Evolutionary conservation across 371 early-diverging fungal genomes (phyloP).

Genomic region (Haplosporangium sp.): DNA sequence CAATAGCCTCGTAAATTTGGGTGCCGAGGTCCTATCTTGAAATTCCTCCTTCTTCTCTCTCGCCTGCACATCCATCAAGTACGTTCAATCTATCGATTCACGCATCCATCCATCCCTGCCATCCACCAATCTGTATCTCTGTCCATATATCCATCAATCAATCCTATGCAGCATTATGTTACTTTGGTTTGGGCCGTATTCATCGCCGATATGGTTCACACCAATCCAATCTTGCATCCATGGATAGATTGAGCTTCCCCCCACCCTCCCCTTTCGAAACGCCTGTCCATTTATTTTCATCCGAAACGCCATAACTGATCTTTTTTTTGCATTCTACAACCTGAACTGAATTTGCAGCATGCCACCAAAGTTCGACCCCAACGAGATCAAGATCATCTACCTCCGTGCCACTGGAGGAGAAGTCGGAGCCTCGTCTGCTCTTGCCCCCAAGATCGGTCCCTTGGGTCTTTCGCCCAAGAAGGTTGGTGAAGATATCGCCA

Average conservation of each 20-base stretch:
- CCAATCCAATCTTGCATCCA: no score
- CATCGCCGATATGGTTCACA: no score
- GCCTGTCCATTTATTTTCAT: no score
- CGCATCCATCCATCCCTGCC: slow-evolving; percentile 27
- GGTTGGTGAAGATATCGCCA: slow-evolving; percentile 99
- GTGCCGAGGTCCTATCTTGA: background rate
- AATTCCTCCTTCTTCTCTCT: slow-evolving; percentile 26
- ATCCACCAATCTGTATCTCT: slow-evolving; percentile 5
- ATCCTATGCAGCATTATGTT: background rate
- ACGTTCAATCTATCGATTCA: slow-evolving; percentile 20
- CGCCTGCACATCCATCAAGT: slow-evolving; percentile 31
- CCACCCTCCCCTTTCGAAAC: no score
- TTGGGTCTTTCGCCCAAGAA: slow-evolving; percentile 99
- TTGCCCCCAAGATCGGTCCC: slow-evolving; percentile 99
- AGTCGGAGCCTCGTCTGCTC: slow-evolving; percentile 97
- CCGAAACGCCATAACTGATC: no score
- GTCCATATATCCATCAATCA: background rate
- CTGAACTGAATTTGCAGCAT: slow-evolving; percentile 54
- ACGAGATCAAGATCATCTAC: slow-evolving; percentile 91
- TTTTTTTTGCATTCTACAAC: no score
- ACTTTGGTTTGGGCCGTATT: no score
- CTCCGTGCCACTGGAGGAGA: slow-evolving; percentile 99
- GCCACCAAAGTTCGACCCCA: slow-evolving; percentile 93
- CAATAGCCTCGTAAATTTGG: no score
- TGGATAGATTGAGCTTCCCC: no score